phyloP scores from a whole-genome alignment of 192 early-diverging fungal genomes.

The Coemansia sp. region DNA sequence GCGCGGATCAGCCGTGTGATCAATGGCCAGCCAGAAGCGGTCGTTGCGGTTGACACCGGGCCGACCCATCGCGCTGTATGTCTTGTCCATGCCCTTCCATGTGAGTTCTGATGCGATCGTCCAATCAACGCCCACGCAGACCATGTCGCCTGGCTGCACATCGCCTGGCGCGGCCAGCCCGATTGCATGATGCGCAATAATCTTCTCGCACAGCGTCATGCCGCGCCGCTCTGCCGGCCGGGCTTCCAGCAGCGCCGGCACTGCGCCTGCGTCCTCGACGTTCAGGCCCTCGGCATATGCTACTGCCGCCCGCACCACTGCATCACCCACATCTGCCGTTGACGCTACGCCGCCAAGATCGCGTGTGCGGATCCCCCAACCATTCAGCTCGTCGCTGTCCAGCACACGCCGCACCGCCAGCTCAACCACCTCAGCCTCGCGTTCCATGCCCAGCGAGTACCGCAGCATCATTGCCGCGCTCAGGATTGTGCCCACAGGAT shows the following conservation, averaged over 20 bases:
- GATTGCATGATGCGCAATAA: slow-evolving; percentile 73
- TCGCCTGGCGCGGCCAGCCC: slow-evolving; percentile 64
- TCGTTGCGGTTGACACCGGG: slow-evolving; percentile 75
- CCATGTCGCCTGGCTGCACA: slow-evolving; percentile 76
- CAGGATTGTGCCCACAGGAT: slow-evolving; percentile 98
- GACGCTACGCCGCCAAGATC: slow-evolving; percentile 85
- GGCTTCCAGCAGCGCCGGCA: slow-evolving; percentile 44
- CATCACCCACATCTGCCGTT: slow-evolving; percentile 92
- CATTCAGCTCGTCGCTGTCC: slow-evolving; percentile 71
- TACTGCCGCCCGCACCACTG: slow-evolving; percentile 71
- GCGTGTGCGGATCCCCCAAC: slow-evolving; percentile 77
- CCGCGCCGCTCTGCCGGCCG: slow-evolving; percentile 61
- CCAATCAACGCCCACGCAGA: slow-evolving; percentile 81
- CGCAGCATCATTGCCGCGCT: slow-evolving; percentile 90
- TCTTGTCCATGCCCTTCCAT: slow-evolving; percentile 88
- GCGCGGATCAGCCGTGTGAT: slow-evolving; percentile 76
- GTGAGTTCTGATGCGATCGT: slow-evolving; percentile 78
- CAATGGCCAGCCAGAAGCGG: slow-evolving; percentile 79
- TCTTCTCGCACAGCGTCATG: slow-evolving; percentile 78
- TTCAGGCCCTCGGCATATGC: slow-evolving; percentile 63
- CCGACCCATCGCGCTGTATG: slow-evolving; percentile 73
- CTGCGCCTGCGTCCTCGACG: slow-evolving; percentile 52
- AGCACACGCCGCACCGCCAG: slow-evolving; percentile 88
- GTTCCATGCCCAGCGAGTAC: slow-evolving; percentile 89
- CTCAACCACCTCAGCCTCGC: slow-evolving; percentile 90